These are phyloP conservation scores for Malus sylvestris DNA, from an alignment of 306 rosid species.

Conservation along the genomic window DNA sequence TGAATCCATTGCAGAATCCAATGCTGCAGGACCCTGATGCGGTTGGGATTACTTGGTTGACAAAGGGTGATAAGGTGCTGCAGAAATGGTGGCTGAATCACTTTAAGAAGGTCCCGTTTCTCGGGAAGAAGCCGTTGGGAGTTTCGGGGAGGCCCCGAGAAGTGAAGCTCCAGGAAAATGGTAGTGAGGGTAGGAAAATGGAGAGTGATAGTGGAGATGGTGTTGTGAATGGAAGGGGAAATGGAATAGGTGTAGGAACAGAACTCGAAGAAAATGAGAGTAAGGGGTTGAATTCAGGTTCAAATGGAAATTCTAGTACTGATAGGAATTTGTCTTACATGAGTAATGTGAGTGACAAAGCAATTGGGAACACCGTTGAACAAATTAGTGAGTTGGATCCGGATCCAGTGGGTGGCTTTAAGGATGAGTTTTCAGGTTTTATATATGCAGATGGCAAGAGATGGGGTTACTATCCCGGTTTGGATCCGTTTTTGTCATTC, in stretches of 20 bases:
- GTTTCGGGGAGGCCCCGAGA: slow-evolving; percentile 9
- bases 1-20: slow-evolving; percentile 63
- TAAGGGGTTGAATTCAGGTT: slow-evolving; percentile 5
- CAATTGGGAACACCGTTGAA: slow-evolving; percentile 5
- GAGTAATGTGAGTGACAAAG: slow-evolving; percentile 11
- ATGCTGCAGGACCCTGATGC: slow-evolving; percentile 79
- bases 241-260: slow-evolving; percentile 1
- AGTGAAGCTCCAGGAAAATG: slow-evolving; percentile 9
- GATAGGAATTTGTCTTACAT: slow-evolving; percentile 12
- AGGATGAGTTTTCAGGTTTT: slow-evolving; percentile 31
- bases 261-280: slow-evolving; percentile 16
- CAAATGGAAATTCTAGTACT: not conserved
- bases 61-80: slow-evolving; percentile 49
- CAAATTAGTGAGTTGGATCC: not conserved
- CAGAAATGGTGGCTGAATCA: slow-evolving; percentile 62
- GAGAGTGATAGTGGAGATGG: not conserved
- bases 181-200: not conserved
- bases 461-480: slow-evolving; percentile 89
- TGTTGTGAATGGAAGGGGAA: not conserved
- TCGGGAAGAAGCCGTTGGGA: slow-evolving; percentile 25
- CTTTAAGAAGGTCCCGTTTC: slow-evolving; percentile 50
- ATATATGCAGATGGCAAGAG: slow-evolving; percentile 73
- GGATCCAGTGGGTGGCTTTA: not conserved
- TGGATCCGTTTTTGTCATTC: slow-evolving; percentile 49
- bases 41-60: slow-evolving; percentile 36